A percentile compares a stretch with the other conserved stretches of the same genome.
Evolutionary conservation across 306 rosid genomes (phyloP).

Genomic region (Astragalus membranaceus): DNA sequence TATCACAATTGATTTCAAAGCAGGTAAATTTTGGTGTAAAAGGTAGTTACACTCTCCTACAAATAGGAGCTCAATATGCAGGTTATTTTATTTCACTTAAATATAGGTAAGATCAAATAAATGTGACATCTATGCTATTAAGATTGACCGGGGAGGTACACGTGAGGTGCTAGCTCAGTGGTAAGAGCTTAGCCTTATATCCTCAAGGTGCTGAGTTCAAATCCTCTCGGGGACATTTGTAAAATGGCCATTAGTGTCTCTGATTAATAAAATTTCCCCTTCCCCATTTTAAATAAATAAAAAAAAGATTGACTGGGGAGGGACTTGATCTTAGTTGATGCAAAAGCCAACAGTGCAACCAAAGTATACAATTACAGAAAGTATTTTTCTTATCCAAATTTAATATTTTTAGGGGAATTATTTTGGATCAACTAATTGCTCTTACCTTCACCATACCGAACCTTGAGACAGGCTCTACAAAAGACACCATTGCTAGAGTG

Average conservation of each 20-base stretch:
- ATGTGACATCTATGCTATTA: not conserved
- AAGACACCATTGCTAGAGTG: slow-evolving; percentile 65
- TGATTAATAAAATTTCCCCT: too few species aligned
- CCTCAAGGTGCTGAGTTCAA: too few species aligned
- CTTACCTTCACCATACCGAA: slow-evolving; percentile 79
- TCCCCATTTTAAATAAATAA: too few species aligned
- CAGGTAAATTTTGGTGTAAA: not conserved
- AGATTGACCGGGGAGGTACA: too few species aligned
- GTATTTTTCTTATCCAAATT: not conserved
- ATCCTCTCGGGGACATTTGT: too few species aligned
- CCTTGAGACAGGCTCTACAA: slow-evolving; percentile 68
- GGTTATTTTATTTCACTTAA: not conserved
- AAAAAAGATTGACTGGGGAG: too few species aligned
- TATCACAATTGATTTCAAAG: not conserved
- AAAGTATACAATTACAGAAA: not conserved
- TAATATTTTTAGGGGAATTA: not conserved
- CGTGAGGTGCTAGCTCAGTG: too few species aligned
- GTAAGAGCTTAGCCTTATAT: too few species aligned
- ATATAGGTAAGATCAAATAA: not conserved
- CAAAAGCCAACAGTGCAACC: not conserved
- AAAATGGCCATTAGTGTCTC: too few species aligned
- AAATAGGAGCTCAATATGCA: not conserved
- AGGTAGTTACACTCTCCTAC: not conserved
- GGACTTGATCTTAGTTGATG: not conserved
- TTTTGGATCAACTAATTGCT: not conserved